phyloP scores from a whole-genome alignment of 2,329 filamentous ascomycete genomes.

The Neopestalotiopsis sp. region DNA sequence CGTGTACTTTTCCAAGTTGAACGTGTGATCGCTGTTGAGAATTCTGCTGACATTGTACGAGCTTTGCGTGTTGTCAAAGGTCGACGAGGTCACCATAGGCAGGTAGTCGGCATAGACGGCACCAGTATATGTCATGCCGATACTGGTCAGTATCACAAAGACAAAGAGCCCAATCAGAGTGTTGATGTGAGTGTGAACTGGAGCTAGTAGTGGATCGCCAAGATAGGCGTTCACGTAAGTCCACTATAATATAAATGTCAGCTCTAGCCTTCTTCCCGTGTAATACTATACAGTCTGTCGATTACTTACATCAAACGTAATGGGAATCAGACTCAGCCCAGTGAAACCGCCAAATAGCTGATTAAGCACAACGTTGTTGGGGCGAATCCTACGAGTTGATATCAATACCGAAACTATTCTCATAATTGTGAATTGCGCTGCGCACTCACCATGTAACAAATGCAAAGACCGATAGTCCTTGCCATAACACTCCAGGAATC shows the following conservation, averaged over 20 bases:
- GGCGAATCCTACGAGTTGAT: constrained; percentile 39
- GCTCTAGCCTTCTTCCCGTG: neutral
- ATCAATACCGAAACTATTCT: neutral
- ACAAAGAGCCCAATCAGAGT: constrained; percentile 47
- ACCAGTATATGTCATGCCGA: constrained; percentile 52
- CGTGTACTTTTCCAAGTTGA: constrained; percentile 58
- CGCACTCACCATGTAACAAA: constrained; percentile 47
- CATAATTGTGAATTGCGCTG: too few species aligned
- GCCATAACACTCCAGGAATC: constrained; percentile 57
- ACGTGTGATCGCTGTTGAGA: constrained; percentile 51
- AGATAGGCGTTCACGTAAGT: constrained; percentile 43
- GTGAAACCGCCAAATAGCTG: constrained; percentile 55
- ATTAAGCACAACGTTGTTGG: constrained; percentile 52
- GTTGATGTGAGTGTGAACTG: constrained; percentile 46
- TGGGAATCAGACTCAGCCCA: constrained; percentile 47
- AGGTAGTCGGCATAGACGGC: constrained; percentile 57
- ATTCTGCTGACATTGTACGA: constrained; percentile 59
- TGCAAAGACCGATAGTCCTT: constrained; percentile 52
- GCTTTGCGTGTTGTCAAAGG: constrained; percentile 62
- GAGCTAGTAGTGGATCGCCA: constrained; percentile 39
- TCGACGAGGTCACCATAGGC: constrained; percentile 58
- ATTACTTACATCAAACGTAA: constrained; percentile 44
- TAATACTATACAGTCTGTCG: neutral
- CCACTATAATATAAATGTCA: constrained; percentile 31
- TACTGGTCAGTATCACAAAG: constrained; percentile 49